phyloP scores from a whole-genome alignment of 495 filamentous ascomycete species.

The Xylaria grammica region DNA sequence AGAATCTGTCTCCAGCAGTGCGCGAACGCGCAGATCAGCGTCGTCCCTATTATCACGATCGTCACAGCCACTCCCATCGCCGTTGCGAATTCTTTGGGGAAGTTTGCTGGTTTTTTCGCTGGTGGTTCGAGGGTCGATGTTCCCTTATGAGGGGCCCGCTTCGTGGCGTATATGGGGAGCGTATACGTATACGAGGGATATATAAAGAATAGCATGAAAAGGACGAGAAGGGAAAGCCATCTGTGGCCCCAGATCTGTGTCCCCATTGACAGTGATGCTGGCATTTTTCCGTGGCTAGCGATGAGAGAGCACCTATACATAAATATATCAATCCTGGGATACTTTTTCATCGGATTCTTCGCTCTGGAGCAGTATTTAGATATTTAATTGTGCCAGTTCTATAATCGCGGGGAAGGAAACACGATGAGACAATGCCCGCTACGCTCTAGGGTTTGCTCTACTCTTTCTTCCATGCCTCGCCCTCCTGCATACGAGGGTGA shows the following conservation, averaged over 20 bases:
- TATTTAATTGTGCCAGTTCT: background rate
- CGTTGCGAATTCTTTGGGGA: slow-evolving; percentile 29
- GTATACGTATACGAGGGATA: background rate
- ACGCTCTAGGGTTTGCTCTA: background rate
- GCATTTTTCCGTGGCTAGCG: background rate
- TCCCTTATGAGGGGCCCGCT: background rate
- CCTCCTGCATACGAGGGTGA: background rate
- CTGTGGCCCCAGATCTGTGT: background rate
- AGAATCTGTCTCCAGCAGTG: slow-evolving; percentile 33
- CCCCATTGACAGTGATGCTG: background rate
- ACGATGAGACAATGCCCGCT: no score
- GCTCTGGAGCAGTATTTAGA: background rate
- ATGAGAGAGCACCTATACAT: background rate
- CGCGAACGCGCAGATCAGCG: slow-evolving; percentile 31
- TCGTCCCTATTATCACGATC: slow-evolving; percentile 18
- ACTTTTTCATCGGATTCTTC: background rate
- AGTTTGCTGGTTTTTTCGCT: slow-evolving; percentile 6
- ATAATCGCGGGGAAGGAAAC: background rate
- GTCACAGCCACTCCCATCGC: slow-evolving; percentile 24
- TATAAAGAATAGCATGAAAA: background rate
- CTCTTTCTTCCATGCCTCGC: background rate
- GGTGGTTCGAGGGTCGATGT: background rate
- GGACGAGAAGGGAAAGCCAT: background rate
- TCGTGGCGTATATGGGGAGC: background rate
- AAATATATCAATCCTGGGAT: background rate